Evolutionary conservation across 2,329 filamentous ascomycete species (phyloP).

Genomic region (Diaporthe batatas): DNA sequence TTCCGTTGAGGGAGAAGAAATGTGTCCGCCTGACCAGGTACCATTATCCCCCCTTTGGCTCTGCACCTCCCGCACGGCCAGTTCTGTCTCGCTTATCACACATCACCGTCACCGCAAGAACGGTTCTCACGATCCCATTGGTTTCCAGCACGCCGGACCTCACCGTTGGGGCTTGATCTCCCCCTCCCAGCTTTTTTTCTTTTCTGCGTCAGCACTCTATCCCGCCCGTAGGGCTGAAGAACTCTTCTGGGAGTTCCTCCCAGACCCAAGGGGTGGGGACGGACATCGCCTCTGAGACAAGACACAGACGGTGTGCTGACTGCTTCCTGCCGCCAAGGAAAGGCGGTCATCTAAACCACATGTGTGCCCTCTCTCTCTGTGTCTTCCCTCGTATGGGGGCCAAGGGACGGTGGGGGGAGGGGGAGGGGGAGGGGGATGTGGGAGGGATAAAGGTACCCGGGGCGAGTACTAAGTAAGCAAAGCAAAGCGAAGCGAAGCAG

Average conservation of each 20-base stretch:
- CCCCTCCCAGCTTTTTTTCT: no score
- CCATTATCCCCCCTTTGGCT: not conserved
- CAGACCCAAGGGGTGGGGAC: not conserved
- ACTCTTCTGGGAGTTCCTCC: not conserved
- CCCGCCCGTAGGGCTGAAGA: constrained; percentile 26
- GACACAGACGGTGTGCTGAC: constrained; percentile 23
- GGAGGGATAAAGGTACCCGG: not conserved
- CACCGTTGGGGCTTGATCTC: constrained; percentile 19
- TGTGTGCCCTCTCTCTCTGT: not conserved
- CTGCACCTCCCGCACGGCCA: not conserved
- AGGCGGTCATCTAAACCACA: constrained; percentile 29
- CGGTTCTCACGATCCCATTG: not conserved
- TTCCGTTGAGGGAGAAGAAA: not conserved
- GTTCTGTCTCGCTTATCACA: not conserved
- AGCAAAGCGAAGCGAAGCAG: not conserved
- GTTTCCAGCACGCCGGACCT: constrained; percentile 29
- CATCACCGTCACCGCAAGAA: not conserved
- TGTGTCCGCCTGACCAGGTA: not conserved
- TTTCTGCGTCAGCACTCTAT: constrained; percentile 32
- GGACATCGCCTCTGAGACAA: constrained; percentile 27
- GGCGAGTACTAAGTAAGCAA: not conserved
- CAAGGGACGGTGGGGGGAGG: not conserved
- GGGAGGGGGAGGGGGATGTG: not conserved
- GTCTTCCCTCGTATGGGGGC: not conserved
- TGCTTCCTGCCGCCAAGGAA: constrained; percentile 32